These are phyloP conservation scores for Aureobasidium uvarum DNA, from an alignment of 2,329 filamentous ascomycete species.

Conservation along the genomic window DNA sequence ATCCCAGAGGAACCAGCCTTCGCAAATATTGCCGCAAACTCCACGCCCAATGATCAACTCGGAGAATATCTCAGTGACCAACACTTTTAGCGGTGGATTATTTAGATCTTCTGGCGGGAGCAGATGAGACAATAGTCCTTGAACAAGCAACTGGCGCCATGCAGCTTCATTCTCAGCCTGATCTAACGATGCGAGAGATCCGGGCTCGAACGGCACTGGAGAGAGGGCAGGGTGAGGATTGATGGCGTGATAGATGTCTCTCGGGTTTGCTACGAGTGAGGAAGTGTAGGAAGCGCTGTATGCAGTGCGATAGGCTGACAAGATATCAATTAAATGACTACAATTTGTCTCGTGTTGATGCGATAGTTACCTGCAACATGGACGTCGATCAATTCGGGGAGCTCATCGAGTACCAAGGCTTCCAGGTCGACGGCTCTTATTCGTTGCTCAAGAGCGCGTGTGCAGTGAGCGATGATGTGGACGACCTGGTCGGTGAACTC, in stretches of 20 bases:
- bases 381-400: conserved; percentile 74
- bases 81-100: conserved; percentile 76
- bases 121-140: conserved; percentile 75
- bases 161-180: conserved; percentile 75
- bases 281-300: conserved; percentile 57
- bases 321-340: background rate
- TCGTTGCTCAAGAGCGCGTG: conserved; percentile 80
- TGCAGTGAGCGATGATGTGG: conserved; percentile 89
- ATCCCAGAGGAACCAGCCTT: conserved; percentile 89
- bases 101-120: conserved; percentile 90
- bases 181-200: conserved; percentile 41
- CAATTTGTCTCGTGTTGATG: background rate
- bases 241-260: conserved; percentile 77
- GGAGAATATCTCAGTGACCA: conserved; percentile 84
- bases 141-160: conserved; percentile 86
- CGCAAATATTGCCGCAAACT: conserved; percentile 73
- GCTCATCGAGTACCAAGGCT: conserved; percentile 78
- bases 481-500: conserved; percentile 84
- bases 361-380: conserved; percentile 68
- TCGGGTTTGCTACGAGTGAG: conserved; percentile 61
- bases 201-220: conserved; percentile 65
- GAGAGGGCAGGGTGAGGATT: conserved; percentile 77
- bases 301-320: conserved; percentile 69
- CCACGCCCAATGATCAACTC: conserved; percentile 85
- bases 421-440: conserved; percentile 79